A percentile compares a stretch with the other conserved stretches of the same genome.
These are phyloP conservation scores for Didymella pinodella DNA, from an alignment of 2,329 filamentous ascomycete species.

Conservation along the genomic window DNA sequence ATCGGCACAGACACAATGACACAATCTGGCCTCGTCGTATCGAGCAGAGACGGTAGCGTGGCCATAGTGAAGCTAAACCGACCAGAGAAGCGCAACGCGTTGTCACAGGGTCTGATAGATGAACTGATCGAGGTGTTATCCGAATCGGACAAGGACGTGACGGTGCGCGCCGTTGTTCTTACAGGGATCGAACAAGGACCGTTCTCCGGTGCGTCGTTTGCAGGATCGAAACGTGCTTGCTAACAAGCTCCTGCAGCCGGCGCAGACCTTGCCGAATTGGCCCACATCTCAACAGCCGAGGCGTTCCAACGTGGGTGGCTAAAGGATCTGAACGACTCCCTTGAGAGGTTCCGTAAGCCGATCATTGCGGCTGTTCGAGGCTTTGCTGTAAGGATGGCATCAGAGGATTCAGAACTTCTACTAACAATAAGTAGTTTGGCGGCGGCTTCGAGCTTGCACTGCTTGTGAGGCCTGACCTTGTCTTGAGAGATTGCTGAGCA, in stretches of 20 bases:
- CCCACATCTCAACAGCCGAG: constrained; percentile 80
- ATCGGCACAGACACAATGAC: constrained; percentile 8
- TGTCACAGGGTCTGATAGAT: constrained; percentile 61
- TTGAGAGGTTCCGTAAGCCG: constrained; percentile 84
- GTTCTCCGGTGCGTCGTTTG: constrained; percentile 60
- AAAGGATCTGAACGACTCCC: constrained; percentile 85
- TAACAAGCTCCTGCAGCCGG: constrained; percentile 64
- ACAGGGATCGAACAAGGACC: constrained; percentile 88
- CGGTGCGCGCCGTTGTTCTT: constrained; percentile 60
- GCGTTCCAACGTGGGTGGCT: constrained; percentile 91
- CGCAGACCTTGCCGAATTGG: constrained; percentile 98
- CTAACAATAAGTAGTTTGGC: constrained; percentile 63
- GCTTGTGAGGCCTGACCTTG: constrained; percentile 66
- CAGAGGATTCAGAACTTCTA: neutral
- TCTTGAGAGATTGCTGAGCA: constrained; percentile 47
- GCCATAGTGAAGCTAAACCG: constrained; percentile 62
- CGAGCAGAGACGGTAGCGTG: constrained; percentile 48
- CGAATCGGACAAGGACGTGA: constrained; percentile 28
- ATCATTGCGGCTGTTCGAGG: constrained; percentile 92
- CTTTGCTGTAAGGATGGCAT: constrained; percentile 64
- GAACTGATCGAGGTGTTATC: constrained; percentile 40
- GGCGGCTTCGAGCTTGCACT: constrained; percentile 94
- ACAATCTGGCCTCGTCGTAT: constrained; percentile 22
- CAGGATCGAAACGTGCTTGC: constrained; percentile 2
- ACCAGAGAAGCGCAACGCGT: constrained; percentile 66